Conservation (phyloP, 2,329 filamentous ascomycete genomes). For the Pseudogymnoascus sp. region DNA sequence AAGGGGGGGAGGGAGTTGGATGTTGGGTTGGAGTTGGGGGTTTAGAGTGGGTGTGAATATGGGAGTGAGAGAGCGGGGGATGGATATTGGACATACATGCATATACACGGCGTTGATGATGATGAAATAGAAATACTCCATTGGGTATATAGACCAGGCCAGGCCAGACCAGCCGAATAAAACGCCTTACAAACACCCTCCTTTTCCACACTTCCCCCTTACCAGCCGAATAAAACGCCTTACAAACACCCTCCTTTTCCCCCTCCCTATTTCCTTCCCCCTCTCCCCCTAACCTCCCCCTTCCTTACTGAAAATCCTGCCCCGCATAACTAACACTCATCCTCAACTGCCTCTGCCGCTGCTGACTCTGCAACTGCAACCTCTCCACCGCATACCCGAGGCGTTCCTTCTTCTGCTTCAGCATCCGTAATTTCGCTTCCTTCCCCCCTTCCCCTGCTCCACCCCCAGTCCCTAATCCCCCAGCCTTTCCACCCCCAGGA, state of each 20-base stretch:
- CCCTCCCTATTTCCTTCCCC: no score
- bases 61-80: neutral
- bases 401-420: slow-evolving; percentile 64
- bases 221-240: no score
- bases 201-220: no score
- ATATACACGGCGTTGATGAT: neutral
- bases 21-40: slow-evolving; percentile 7
- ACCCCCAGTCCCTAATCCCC: slow-evolving; percentile 12
- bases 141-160: slow-evolving; percentile 8
- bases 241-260: neutral
- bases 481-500: slow-evolving; percentile 33
- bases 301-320: neutral
- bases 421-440: slow-evolving; percentile 45
- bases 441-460: slow-evolving; percentile 19
- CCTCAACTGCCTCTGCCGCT: slow-evolving; percentile 62
- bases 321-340: slow-evolving; percentile 55
- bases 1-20: slow-evolving; percentile 16
- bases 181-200: neutral
- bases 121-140: neutral
- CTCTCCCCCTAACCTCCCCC: no score
- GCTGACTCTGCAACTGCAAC: slow-evolving; percentile 58
- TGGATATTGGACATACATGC: neutral
- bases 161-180: neutral
- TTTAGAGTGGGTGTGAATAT: neutral
- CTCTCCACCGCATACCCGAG: slow-evolving; percentile 64